Percentiles rank a stretch among this genome's conserved stretches.
phyloP scores from a whole-genome alignment of 2,329 filamentous ascomycete genomes.

The Fusarium globosum region DNA sequence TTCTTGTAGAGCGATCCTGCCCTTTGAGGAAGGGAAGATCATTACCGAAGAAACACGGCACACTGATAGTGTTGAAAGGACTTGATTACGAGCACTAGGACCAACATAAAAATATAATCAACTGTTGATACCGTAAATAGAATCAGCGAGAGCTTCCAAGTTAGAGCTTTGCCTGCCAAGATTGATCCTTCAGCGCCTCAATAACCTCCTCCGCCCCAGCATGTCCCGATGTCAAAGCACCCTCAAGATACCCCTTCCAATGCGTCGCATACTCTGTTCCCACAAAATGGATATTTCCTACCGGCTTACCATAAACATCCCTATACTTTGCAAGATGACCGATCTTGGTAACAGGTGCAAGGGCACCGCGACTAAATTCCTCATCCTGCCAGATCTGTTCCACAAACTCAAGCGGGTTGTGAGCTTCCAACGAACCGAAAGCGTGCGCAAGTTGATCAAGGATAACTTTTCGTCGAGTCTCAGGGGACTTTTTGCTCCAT shows the following conservation, averaged over 20 bases:
- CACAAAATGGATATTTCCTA: constrained; percentile 60
- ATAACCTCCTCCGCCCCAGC: constrained; percentile 56
- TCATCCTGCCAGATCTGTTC: constrained; percentile 51
- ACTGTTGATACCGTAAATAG: rapidly evolving
- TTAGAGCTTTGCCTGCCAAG: constrained; percentile 15
- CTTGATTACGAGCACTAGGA: background rate
- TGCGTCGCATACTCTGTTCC: constrained; percentile 60
- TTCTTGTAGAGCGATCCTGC: no score
- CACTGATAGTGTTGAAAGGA: no score
- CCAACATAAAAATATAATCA: background rate
- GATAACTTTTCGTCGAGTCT: constrained; percentile 46
- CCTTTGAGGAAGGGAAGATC: no score
- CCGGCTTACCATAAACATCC: constrained; percentile 46
- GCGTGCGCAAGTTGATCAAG: constrained; percentile 50
- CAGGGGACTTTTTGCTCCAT: constrained; percentile 48
- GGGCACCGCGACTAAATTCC: constrained; percentile 48
- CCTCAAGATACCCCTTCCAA: constrained; percentile 66
- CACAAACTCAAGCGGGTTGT: constrained; percentile 46
- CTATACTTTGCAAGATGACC: constrained; percentile 46
- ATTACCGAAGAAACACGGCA: no score
- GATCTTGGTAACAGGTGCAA: constrained; percentile 48
- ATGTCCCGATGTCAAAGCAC: constrained; percentile 58
- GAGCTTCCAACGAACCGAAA: constrained; percentile 42
- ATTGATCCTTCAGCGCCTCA: constrained; percentile 21
- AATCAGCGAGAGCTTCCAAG: background rate